Conservation (phyloP, 805 yeast genomes). For the Metschnikowia borealis region DNA sequence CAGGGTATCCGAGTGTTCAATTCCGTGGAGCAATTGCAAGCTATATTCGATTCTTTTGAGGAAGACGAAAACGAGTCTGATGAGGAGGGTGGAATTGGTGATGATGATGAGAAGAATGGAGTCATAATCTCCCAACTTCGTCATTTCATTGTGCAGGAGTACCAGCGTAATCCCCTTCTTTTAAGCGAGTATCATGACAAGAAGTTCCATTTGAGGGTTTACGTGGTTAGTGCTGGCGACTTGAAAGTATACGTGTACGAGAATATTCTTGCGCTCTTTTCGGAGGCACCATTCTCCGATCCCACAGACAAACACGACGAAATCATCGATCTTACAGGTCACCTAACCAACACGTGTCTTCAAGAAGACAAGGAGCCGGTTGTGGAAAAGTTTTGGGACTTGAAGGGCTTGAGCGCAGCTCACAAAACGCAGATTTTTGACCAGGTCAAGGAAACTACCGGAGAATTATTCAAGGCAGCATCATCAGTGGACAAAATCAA, state of each 20-base stretch:
- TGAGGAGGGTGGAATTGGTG: constrained; percentile 43
- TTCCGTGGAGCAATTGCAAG: constrained; percentile 75
- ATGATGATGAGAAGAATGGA: constrained; percentile 46
- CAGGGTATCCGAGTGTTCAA: constrained; percentile 87
- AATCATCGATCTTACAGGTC: constrained; percentile 56
- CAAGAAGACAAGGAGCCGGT: constrained; percentile 52
- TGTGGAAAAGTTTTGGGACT: constrained; percentile 64
- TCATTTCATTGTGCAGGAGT: constrained; percentile 87
- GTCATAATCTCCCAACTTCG: constrained; percentile 83
- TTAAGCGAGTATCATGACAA: constrained; percentile 54
- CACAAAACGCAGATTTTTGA: constrained; percentile 33
- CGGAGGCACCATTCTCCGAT: constrained; percentile 46
- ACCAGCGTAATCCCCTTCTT: constrained; percentile 64
- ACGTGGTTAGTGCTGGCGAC: constrained; percentile 72
- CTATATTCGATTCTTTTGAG: constrained; percentile 80
- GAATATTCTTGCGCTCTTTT: constrained; percentile 78
- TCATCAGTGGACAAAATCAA: constrained; percentile 74
- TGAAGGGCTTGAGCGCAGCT: constrained; percentile 42
- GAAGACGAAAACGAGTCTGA: constrained; percentile 47
- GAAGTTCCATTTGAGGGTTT: constrained; percentile 87
- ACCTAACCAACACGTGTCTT: constrained; percentile 89
- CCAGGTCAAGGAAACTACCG: constrained; percentile 58
- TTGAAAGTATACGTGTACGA: constrained; percentile 75
- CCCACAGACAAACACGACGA: constrained; percentile 28
- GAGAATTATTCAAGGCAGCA: constrained; percentile 80